Base-by-base conservation (phyloP, 2,329 filamentous ascomycete genomes). In the Cyclaneusma minus region DNA sequence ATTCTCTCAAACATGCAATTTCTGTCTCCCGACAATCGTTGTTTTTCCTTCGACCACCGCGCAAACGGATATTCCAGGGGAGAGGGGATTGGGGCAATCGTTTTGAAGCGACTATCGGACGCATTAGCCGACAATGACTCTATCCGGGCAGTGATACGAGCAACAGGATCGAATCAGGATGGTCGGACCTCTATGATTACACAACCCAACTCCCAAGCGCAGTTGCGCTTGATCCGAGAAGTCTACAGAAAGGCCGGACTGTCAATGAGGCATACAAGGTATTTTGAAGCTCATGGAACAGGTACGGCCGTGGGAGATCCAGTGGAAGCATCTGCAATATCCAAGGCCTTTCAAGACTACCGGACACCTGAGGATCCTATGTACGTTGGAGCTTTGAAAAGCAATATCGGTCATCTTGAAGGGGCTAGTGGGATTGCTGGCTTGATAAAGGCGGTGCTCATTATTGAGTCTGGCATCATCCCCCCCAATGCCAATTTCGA, bases 1-100 rank as follows among this genome's bases (percentile, higher is more conserved):
- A 9, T 26, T 21, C 22, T 37, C 8, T 7, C 21, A 5, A 18
- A 25, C 14, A 29, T 37, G 11, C 29, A 31, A 5, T 37, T 48
- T 9, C 33, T 48, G 3, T 47, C 42, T 5, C 34, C 40, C 2
- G 41, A 46, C 12, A 40, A 44, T 2, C 32, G 27, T n/a, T 49
- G 41, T 13, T 32, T 44, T 12, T 43, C 37, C 3, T 52, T 49
- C 19, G 56, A 58, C 29, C 33, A 45, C 6, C 37, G 43, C 7
- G 55, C 51, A 2, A 45, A 53, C 22, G 58, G 58, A 3, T 61
- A 60, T 25, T 49, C 41, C 0, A 44, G 55, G 5, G 56, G 55
- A 2, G 58, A 62, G 33, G 58, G 50, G 4, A 39, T 51, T 9
- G 52, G 42, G 2, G 38, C 44, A 20, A 17, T 61, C 4, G 27